Percentiles rank a stretch among this genome's conserved stretches.
Conservation (phyloP, 768 basidiomycete genomes). For the Panellus pusillus region DNA sequence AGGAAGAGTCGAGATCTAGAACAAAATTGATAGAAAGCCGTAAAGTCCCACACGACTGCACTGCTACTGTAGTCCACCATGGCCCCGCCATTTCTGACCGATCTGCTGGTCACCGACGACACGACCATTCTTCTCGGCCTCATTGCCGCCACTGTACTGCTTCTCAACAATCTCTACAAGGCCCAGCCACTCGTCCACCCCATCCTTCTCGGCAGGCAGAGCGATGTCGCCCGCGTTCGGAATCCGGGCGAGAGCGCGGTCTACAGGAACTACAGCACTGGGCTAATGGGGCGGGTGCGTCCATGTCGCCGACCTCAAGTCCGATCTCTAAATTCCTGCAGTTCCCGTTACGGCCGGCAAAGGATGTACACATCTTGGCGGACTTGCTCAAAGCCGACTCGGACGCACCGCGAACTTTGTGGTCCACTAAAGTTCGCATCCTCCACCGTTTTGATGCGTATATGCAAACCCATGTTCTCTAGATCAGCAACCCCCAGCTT, state of each 20-base stretch:
- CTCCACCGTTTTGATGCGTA: not conserved
- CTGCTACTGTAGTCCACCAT: not conserved
- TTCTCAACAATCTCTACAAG: slow-evolving; percentile 75
- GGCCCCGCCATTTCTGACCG: slow-evolving; percentile 32
- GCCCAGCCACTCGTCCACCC: slow-evolving; percentile 89
- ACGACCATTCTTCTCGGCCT: slow-evolving; percentile 75
- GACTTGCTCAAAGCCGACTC: slow-evolving; percentile 69
- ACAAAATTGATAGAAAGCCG: not conserved
- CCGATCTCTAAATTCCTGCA: slow-evolving; percentile 29
- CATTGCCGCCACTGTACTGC: slow-evolving; percentile 72
- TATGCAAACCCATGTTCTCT: slow-evolving; percentile 7
- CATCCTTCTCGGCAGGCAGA: slow-evolving; percentile 90
- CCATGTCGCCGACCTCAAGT: slow-evolving; percentile 7
- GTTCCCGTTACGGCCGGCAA: slow-evolving; percentile 74
- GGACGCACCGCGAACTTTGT: slow-evolving; percentile 70
- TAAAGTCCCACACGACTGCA: too few species aligned
- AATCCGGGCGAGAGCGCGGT: slow-evolving; percentile 82
- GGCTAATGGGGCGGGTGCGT: slow-evolving; percentile 76
- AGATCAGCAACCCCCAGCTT: slow-evolving; percentile 77
- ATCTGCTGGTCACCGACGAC: slow-evolving; percentile 75
- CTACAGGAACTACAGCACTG: slow-evolving; percentile 89
- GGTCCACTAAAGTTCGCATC: slow-evolving; percentile 67
- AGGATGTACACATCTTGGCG: slow-evolving; percentile 64
- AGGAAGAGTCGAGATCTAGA: too few species aligned
- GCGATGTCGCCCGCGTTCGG: slow-evolving; percentile 81